Evolutionary conservation across 31 red algal genomes (phyloP), one percentile per base, ranked within the genome.

Genomic region (Pterothamnion heteromorphum): DNA sequence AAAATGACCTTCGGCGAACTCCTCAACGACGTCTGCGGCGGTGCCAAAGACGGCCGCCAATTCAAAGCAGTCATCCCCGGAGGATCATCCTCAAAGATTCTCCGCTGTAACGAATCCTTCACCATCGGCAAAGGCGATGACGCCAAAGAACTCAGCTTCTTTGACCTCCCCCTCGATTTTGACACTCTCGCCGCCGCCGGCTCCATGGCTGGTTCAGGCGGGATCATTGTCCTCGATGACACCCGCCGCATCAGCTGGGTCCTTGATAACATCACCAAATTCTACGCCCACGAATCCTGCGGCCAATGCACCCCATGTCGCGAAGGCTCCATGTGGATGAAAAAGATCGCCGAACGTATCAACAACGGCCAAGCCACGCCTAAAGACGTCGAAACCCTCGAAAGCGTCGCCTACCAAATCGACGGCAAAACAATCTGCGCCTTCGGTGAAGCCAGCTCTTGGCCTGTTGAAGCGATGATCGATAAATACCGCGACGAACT

Each of bases 211-310:
- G 98, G 98, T 41, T 97, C 98, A 27, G 98, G 96, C 0, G 98
- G 95, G 4, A 96, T 99, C 2, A 99, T 99, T 80, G 98, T 99
- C 32, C 97, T 99, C 96, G 98, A 99, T 83, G 96, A 97, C 76
- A 95, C 92, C 26, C 97, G 96, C 22, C 96, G 97, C 91, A 94
- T 99, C 33, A 97, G 97, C 24, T 95, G 91, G 0, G 98, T 96
- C n/a, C 97, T 99, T 89, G 84, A 94, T 32, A 74, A 96, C 22
- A 71, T 99, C 0, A 96, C 98, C 2, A 94, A 99, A 44, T 99
- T 99, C 74, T 99, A 99, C 94, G 96, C 97, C 95, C 98, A 99
- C 84, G 98, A 99, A 90, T 99, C 98, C 26, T 99, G 98, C 80
- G 98, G 98, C 39, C 98, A 99, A 92, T 99, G 98, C 81, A 99